Base-by-base conservation (phyloP, 306 rosid species). In the Ochetophila trinervis region DNA sequence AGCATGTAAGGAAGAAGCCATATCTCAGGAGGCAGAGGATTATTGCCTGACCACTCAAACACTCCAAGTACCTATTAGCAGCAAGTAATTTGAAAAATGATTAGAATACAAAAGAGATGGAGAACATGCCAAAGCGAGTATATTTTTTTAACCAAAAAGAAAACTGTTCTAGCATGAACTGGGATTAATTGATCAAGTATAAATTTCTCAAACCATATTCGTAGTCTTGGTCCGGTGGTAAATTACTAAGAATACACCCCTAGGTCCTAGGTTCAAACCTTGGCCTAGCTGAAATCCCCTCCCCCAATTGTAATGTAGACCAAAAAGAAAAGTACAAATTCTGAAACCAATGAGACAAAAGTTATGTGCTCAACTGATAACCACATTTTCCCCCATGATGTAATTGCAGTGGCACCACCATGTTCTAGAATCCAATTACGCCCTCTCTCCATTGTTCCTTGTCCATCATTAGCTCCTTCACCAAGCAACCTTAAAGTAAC, bases 351-450 rank as follows among this genome's bases (percentile, higher is more conserved):
- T 70, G 55, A 24, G 60, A 63, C 24, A 27, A 63, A 62, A 77
- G 65, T 49, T 65, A 23, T 60, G 65, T 62, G 81, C 82, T 74
- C 73, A 77, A 92, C 98, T 70, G 98, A 82, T 82, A 92, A 88
- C 98, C 95, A 92, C 91, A 88, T 88, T 82, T 91, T 91, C 52
- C 97, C 97, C 97, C 96, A 91, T 0, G 95, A 91, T 13, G 97
- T 85, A 45, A 85, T 87, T 56, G 30, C 62, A 57, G 87, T 79
- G 53, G 97, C 97, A 75, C 95, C 85, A 37, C 97, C 97, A 59
- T 87, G 97, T 48, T 62, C 80, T 22, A 88, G 84, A 76, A 88
- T 91, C 97, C 97, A 91, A 17, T 63, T 82, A 17, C 81, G 85
- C 5, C 72, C 96, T 65, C 34, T 77, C 82, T 78, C 88, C 84